These are phyloP conservation scores for Thraustotheca clavata DNA, from an alignment of 352 stramenopile species.

Conservation along the genomic window DNA sequence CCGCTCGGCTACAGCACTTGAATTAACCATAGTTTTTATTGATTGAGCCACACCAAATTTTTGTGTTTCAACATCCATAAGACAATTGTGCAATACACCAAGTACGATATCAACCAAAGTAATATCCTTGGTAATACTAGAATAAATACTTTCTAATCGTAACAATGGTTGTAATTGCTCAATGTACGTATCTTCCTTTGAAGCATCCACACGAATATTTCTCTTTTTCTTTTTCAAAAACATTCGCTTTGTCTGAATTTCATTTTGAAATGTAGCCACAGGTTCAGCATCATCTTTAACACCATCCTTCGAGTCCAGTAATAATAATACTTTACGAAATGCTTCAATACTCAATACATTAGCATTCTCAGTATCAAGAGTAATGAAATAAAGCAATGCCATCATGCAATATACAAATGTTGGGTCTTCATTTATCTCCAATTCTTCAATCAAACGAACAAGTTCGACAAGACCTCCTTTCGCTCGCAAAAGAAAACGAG, in stretches of 20 bases:
- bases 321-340: background rate
- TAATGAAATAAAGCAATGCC: slow-evolving; percentile 18
- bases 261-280: too few relatives aligned
- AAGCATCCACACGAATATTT: too few relatives aligned
- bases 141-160: background rate
- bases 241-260: too few relatives aligned
- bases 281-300: too few relatives aligned
- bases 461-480: slow-evolving; percentile 14
- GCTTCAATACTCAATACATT: background rate
- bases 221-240: slow-evolving; percentile 18
- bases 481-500: slow-evolving; percentile 8
- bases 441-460: background rate
- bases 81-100: slow-evolving; percentile 10
- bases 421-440: background rate
- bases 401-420: slow-evolving; percentile 20
- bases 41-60: background rate
- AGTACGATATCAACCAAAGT: slow-evolving; percentile 8
- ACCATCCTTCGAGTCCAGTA: too few relatives aligned
- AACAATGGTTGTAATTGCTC: slow-evolving; percentile 1
- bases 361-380: slow-evolving; percentile 16
- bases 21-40: background rate
- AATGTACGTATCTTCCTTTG: background rate
- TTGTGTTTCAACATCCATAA: background rate
- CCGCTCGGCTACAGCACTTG: background rate
- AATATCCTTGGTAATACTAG: background rate